A percentile compares a stretch with the other conserved stretches of the same genome.
These are phyloP conservation scores for Plectosphaerella cucumerina DNA, from an alignment of 2,329 filamentous ascomycete genomes.

Conservation along the genomic window DNA sequence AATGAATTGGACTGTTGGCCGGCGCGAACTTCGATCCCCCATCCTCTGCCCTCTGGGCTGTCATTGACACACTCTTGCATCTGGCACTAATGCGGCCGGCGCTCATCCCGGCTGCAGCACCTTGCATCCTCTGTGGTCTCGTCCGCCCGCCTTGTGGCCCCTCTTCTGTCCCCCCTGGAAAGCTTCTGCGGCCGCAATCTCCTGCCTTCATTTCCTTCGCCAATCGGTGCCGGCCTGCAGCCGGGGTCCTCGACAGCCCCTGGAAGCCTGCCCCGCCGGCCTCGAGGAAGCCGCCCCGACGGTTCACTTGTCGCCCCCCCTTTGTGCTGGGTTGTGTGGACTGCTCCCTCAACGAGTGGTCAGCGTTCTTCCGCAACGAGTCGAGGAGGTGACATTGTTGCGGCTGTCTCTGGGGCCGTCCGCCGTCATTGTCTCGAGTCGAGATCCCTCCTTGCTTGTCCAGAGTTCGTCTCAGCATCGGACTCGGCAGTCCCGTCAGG, in stretches of 20 bases:
- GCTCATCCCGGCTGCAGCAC: background rate
- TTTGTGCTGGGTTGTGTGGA: too few species aligned
- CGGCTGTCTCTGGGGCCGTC: too few species aligned
- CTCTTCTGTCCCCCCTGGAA: background rate
- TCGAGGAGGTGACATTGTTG: too few species aligned
- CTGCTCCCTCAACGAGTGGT: background rate
- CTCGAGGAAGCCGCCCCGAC: too few species aligned
- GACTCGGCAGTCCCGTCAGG: too few species aligned
- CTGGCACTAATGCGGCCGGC: background rate
- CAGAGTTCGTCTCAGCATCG: too few species aligned
- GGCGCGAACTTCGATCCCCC: too few species aligned
- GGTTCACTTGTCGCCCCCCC: background rate
- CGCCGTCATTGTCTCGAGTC: too few species aligned
- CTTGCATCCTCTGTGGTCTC: background rate
- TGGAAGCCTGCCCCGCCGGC: background rate
- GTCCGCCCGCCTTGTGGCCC: background rate
- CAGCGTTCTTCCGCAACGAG: background rate
- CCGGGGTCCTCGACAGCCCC: background rate
- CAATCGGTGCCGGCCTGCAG: background rate
- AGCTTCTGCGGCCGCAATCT: slow-evolving; percentile 3
- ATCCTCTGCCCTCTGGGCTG: too few species aligned
- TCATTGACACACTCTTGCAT: too few species aligned
- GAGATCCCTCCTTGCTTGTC: too few species aligned
- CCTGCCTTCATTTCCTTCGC: slow-evolving; percentile 1
- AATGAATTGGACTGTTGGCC: too few species aligned